Percentiles rank a stretch among this genome's conserved stretches.
Conservation (phyloP, 83 land plant genomes). For the Isoetes engelmannii region DNA sequence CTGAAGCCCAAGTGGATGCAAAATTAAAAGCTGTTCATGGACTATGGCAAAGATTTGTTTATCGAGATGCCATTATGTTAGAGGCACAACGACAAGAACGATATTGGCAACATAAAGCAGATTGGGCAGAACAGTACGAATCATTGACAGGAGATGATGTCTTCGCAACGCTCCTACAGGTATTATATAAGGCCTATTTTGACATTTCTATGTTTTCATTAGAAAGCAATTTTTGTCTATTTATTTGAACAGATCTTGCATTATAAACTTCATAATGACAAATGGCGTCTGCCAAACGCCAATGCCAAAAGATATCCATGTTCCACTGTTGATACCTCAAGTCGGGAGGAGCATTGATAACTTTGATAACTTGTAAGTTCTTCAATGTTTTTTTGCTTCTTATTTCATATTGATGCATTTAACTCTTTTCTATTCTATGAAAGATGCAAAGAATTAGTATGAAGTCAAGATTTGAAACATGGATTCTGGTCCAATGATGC, state of each 20-base stretch:
- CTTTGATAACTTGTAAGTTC: no score
- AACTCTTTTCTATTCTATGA: no score
- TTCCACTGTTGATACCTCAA: no score
- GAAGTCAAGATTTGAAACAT: no score
- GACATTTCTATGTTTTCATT: no score
- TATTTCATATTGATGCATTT: no score
- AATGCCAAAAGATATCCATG: no score
- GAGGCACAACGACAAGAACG: conserved; percentile 72
- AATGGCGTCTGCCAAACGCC: conserved; percentile 25
- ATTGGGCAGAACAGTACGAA: conserved; percentile 57
- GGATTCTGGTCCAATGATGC: no score
- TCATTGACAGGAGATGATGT: conserved; percentile 69
- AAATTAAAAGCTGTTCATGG: conserved; percentile 52
- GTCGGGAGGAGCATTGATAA: no score
- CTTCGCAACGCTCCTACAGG: conserved; percentile 78
- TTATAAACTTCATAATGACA: conserved; percentile 59
- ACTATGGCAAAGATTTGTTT: conserved; percentile 81
- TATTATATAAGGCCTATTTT: not conserved
- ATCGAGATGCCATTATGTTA: conserved; percentile 59
- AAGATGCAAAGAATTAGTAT: no score
- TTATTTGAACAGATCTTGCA: conserved; percentile 40
- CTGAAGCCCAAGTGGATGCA: conserved; percentile 59
- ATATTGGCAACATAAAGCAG: conserved; percentile 26
- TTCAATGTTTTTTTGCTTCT: no score
- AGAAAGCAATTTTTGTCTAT: no score